Evolutionary conservation across 169 alveolate species (phyloP).

Genomic region (Plasmodium berghei): DNA sequence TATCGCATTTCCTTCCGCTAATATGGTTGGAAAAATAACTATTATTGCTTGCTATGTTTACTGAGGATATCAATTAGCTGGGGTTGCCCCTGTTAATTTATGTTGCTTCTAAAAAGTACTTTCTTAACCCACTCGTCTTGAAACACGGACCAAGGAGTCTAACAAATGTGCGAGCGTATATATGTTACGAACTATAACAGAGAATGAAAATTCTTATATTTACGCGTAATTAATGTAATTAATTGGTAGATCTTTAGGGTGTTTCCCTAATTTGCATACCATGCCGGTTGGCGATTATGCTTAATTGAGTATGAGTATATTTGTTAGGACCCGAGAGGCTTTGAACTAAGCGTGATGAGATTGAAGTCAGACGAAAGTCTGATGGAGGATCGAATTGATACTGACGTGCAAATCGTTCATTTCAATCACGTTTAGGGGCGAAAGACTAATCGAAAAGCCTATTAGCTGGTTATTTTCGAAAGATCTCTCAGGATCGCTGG

Average conservation of each 20-base stretch:
- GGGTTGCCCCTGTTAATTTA: not conserved
- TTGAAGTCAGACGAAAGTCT: conserved; percentile 93
- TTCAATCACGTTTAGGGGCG: conserved; percentile 95
- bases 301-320: conserved; percentile 91
- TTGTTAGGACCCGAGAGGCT: conserved; percentile 95
- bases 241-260: too few relatives aligned
- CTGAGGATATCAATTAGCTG: too few relatives aligned
- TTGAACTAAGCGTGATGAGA: conserved; percentile 94
- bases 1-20: too few relatives aligned
- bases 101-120: conserved; percentile 60
- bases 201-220: conserved; percentile 66
- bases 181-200: not conserved
- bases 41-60: too few relatives aligned
- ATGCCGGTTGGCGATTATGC: conserved; percentile 40
- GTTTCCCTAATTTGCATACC: too few relatives aligned
- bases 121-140: conserved; percentile 91
- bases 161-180: conserved; percentile 80
- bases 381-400: conserved; percentile 94
- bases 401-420: conserved; percentile 94
- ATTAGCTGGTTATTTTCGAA: conserved; percentile 96
- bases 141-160: conserved; percentile 97
- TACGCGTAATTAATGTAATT: conserved; percentile 73
- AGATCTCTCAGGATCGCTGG: conserved; percentile 95
- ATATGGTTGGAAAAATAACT: not conserved
- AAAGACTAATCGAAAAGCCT: conserved; percentile 94